These are phyloP conservation scores for Neocallimastix lanati DNA, from an alignment of 192 early-diverging fungal species.

Conservation along the genomic window DNA sequence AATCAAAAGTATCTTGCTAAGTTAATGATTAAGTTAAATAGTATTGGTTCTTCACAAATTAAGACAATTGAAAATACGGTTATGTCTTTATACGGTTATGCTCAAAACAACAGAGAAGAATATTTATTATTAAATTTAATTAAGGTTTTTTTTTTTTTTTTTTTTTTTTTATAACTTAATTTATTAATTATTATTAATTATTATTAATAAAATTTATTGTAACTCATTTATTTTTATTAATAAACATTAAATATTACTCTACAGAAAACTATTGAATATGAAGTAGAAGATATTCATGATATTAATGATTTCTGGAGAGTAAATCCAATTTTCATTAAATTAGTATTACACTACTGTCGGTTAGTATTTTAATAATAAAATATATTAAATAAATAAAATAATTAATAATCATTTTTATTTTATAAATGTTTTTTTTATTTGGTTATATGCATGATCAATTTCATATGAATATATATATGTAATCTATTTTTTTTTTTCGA, in stretches of 20 bases:
- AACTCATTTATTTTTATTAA: no score
- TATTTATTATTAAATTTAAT: conserved; percentile 88
- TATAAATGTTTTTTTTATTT: no score
- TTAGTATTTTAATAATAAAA: conserved; percentile 6
- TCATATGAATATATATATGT: no score
- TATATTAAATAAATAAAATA: no score
- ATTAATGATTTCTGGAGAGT: conserved; percentile 83
- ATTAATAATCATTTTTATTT: no score
- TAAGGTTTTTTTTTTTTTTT: no score
- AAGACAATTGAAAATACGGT: conserved; percentile 71
- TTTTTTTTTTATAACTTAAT: conserved; percentile 7
- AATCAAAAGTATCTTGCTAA: conserved; percentile 79
- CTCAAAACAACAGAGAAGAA: conserved; percentile 90
- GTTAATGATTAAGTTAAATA: conserved; percentile 72
- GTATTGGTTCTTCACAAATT: conserved; percentile 26
- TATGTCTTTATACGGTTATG: conserved; percentile 87
- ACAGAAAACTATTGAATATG: conserved; percentile 53
- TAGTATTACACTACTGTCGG: conserved; percentile 88
- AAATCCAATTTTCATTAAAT: conserved; percentile 93
- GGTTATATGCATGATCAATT: no score
- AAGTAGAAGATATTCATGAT: conserved; percentile 64
- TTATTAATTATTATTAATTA: no score
- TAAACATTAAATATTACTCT: no score
- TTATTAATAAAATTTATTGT: no score
- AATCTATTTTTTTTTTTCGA: background rate